Conservation (phyloP, 2,329 filamentous ascomycete genomes). For the Chrysoporthe deuterocubensis region DNA sequence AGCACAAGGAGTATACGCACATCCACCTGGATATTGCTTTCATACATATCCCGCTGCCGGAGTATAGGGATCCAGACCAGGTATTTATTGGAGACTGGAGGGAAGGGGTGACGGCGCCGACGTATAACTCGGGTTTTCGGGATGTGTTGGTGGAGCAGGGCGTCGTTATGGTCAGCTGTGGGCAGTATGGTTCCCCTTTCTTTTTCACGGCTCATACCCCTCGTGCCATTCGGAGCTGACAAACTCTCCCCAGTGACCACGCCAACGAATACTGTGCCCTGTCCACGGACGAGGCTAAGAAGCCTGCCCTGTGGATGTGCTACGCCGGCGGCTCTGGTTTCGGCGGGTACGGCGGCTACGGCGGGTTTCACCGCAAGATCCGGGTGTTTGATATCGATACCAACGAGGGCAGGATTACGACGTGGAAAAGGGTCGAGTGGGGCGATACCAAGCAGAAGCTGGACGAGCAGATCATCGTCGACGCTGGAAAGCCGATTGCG, state of each 20-base stretch:
- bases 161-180: conserved; percentile 85
- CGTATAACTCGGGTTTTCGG: conserved; percentile 90
- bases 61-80: conserved; percentile 71
- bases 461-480: conserved; percentile 70
- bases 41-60: conserved; percentile 94
- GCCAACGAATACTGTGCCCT: conserved; percentile 96
- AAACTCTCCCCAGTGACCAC: conserved; percentile 67
- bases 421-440: conserved; percentile 87
- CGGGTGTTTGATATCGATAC: conserved; percentile 93
- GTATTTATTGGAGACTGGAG: conserved; percentile 72
- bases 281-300: conserved; percentile 56
- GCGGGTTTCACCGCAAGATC: conserved; percentile 79
- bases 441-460: conserved; percentile 56
- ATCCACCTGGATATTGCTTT: conserved; percentile 96
- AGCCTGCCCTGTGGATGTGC: conserved; percentile 92
- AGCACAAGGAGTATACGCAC: conserved; percentile 83
- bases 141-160: conserved; percentile 86
- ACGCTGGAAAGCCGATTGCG: conserved; percentile 55
- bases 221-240: conserved; percentile 32
- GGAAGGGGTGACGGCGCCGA: conserved; percentile 85
- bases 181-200: conserved; percentile 65
- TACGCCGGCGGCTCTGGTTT: conserved; percentile 92
- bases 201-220: not conserved
- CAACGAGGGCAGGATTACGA: conserved; percentile 84
- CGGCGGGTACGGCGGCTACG: conserved; percentile 92